Evolutionary conservation across 2,329 filamentous ascomycete genomes (phyloP).

Genomic region (Akanthomyces uredinophilus): DNA sequence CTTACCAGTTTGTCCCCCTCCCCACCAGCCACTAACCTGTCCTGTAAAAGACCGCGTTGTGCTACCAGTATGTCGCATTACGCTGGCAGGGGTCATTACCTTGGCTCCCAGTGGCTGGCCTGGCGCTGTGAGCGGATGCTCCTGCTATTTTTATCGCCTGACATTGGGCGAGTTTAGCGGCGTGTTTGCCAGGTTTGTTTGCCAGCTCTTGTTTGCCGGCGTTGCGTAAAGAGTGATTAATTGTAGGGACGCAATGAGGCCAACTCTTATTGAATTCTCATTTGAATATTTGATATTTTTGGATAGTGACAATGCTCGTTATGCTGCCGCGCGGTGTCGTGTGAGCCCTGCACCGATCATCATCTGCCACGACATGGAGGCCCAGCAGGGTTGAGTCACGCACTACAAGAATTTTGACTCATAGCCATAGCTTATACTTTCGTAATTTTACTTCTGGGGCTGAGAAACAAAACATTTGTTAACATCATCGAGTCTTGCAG

Average conservation of each 20-base stretch:
- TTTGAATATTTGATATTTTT: too few species aligned
- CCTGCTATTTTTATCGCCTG: slow-evolving; percentile 5
- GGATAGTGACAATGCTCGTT: too few species aligned
- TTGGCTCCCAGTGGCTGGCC: slow-evolving; percentile 8
- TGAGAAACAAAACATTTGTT: neutral
- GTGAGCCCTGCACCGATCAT: neutral
- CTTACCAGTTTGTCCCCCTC: too few species aligned
- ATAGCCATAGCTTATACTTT: neutral
- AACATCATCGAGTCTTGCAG: neutral
- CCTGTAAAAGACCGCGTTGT: neutral
- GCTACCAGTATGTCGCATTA: slow-evolving; percentile 11
- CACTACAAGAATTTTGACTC: slow-evolving; percentile 3
- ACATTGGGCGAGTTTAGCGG: neutral
- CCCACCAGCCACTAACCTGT: slow-evolving; percentile 2
- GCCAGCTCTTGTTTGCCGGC: neutral
- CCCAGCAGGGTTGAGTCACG: slow-evolving; percentile 9
- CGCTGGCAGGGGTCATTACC: slow-evolving; percentile 10
- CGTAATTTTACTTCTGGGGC: neutral
- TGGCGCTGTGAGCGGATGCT: slow-evolving; percentile 6
- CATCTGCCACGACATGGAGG: neutral
- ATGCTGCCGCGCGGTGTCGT: neutral
- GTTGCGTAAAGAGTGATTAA: neutral
- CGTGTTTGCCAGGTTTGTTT: too few species aligned
- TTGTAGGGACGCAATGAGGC: neutral
- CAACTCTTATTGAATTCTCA: neutral